Evolutionary conservation across 176 grass and related monocot species (phyloP).

Genomic region (Olyra latifolia): DNA sequence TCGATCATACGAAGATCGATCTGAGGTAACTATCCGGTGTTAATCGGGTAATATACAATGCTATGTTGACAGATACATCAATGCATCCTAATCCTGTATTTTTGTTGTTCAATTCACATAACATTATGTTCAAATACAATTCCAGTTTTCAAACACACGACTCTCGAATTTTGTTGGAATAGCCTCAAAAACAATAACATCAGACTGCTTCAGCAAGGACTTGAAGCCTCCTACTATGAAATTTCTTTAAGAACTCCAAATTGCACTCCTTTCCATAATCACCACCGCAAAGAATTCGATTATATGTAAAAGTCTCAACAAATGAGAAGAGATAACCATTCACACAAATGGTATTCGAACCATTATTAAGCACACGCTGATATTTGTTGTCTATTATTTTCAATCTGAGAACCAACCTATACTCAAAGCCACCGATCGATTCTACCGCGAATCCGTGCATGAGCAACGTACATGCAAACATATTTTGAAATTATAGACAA

Average conservation of each 20-base stretch:
- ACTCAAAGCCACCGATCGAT: slow-evolving; percentile 94
- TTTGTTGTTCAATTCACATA: not conserved
- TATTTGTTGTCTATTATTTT: not conserved
- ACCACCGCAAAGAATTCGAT: slow-evolving; percentile 50
- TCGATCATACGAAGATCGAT: too few species aligned
- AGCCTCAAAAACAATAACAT: slow-evolving; percentile 86
- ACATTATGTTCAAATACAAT: not conserved
- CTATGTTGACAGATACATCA: too few species aligned
- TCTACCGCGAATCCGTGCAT: too few species aligned
- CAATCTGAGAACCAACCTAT: slow-evolving; percentile 55
- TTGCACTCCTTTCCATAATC: slow-evolving; percentile 69
- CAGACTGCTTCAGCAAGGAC: slow-evolving; percentile 72
- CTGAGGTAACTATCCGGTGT: too few species aligned
- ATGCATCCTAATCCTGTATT: too few species aligned
- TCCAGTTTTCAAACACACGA: slow-evolving; percentile 29
- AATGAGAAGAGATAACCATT: slow-evolving; percentile 17
- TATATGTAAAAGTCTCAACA: not conserved
- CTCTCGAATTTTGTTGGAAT: slow-evolving; percentile 93
- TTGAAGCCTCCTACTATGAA: slow-evolving; percentile 70
- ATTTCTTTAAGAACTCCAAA: slow-evolving; percentile 65
- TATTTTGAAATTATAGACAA: too few species aligned
- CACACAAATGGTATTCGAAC: not conserved
- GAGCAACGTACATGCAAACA: too few species aligned
- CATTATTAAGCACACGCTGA: not conserved
- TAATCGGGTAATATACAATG: too few species aligned